These are phyloP conservation scores for Rhodomyrtus psidioides DNA, from an alignment of 441 rosid species.

Conservation along the genomic window DNA sequence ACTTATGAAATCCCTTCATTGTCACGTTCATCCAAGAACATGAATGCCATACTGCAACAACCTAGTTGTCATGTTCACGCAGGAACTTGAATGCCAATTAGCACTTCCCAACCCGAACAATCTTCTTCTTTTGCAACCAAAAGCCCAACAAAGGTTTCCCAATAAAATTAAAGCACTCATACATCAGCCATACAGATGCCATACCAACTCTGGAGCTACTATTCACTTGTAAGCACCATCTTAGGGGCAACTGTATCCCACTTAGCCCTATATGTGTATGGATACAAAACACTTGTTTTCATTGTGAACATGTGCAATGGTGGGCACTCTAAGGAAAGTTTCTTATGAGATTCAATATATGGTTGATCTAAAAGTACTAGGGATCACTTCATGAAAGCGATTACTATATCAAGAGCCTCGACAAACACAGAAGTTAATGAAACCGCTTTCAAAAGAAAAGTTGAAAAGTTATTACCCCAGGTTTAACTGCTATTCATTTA, in stretches of 20 bases:
- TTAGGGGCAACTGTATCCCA: background rate
- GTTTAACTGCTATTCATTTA: background rate
- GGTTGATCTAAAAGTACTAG: background rate
- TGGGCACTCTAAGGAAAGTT: background rate
- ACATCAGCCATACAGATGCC: background rate
- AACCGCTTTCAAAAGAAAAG: background rate
- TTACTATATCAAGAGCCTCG: background rate
- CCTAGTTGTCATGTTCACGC: background rate
- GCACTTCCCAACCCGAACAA: background rate
- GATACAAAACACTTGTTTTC: background rate
- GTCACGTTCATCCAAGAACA: background rate
- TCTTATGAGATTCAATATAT: background rate
- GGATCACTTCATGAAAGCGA: background rate
- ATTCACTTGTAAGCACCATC: background rate
- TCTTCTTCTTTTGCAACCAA: background rate
- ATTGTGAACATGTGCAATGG: background rate
- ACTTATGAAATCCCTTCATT: background rate
- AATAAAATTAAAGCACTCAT: background rate
- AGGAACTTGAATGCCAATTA: background rate
- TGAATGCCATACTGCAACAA: background rate
- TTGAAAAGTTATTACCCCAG: background rate
- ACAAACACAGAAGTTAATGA: background rate
- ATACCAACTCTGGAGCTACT: background rate
- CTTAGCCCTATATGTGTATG: background rate
- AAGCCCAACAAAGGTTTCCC: background rate